These are phyloP conservation scores for Geotrichum carabidarum DNA, from an alignment of 1,139 yeast genomes.

Conservation along the genomic window DNA sequence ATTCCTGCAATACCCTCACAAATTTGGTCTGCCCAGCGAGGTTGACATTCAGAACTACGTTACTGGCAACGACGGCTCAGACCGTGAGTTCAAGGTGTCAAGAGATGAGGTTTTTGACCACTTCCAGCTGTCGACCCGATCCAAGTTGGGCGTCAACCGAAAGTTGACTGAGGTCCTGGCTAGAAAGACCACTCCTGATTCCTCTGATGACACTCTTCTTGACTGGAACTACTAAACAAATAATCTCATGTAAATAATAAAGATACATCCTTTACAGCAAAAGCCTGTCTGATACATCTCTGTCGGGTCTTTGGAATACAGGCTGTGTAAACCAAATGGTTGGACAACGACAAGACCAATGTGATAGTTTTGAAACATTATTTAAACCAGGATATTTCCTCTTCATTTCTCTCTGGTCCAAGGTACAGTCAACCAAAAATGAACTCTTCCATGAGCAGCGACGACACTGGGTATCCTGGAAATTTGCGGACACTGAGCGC, in stretches of 20 bases:
- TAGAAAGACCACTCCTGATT: constrained; percentile 57
- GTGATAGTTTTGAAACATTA: background rate
- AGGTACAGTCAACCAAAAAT: background rate
- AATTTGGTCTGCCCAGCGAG: constrained; percentile 76
- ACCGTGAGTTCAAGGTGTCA: constrained; percentile 69
- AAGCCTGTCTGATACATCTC: background rate
- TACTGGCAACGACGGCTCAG: constrained; percentile 57
- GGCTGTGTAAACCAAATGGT: background rate
- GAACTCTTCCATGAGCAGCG: background rate
- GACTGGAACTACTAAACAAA: constrained; percentile 48
- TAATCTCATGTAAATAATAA: background rate
- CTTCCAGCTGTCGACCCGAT: constrained; percentile 48
- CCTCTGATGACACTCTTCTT: constrained; percentile 54
- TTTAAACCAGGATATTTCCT: background rate
- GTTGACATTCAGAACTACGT: constrained; percentile 53
- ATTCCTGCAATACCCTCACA: constrained; percentile 63
- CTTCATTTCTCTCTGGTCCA: background rate
- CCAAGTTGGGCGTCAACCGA: constrained; percentile 59
- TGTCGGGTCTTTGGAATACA: background rate
- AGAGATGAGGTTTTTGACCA: constrained; percentile 58
- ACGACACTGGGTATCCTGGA: background rate
- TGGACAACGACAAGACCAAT: background rate
- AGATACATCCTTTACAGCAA: background rate
- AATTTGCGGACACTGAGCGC: background rate
- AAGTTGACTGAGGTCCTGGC: constrained; percentile 54